phyloP scores from a whole-genome alignment of 257 asterid genomes.

The Orobanche coerulescens region DNA sequence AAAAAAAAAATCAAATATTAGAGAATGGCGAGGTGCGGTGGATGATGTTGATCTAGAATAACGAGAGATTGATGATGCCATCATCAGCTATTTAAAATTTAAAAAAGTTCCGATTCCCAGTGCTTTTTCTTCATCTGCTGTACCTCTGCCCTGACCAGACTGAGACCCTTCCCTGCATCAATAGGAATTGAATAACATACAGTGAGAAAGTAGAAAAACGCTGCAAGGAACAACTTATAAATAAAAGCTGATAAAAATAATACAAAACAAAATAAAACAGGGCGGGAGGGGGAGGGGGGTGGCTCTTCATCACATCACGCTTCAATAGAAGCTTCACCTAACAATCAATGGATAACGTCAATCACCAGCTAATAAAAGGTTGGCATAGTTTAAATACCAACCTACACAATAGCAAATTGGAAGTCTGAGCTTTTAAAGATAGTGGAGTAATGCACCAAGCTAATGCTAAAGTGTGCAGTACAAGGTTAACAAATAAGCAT shows the following conservation, averaged over 20 bases:
- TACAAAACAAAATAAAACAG: no score
- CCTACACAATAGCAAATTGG: neutral
- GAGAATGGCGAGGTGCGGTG: neutral
- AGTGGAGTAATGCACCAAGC: neutral
- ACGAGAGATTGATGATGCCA: neutral
- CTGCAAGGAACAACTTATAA: neutral
- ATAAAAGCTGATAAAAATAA: neutral
- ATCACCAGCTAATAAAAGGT: neutral
- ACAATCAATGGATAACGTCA: neutral
- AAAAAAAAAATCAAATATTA: neutral
- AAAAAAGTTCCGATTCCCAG: neutral
- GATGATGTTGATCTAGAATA: neutral
- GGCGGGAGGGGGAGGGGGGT: no score
- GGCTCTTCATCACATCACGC: neutral
- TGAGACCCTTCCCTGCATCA: conserved; percentile 36
- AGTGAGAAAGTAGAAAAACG: neutral
- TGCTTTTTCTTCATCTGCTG: neutral
- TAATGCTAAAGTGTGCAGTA: neutral
- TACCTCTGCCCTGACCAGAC: conserved; percentile 33
- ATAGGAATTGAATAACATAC: neutral
- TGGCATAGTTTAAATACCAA: neutral
- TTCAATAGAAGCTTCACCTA: neutral
- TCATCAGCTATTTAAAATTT: neutral
- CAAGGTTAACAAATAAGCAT: neutral
- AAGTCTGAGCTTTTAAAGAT: neutral